Percentiles rank a stretch among this genome's conserved stretches.
Evolutionary conservation across 1,284 basidiomycete genomes (phyloP).

Genomic region (Fomitiporia mediterranea): DNA sequence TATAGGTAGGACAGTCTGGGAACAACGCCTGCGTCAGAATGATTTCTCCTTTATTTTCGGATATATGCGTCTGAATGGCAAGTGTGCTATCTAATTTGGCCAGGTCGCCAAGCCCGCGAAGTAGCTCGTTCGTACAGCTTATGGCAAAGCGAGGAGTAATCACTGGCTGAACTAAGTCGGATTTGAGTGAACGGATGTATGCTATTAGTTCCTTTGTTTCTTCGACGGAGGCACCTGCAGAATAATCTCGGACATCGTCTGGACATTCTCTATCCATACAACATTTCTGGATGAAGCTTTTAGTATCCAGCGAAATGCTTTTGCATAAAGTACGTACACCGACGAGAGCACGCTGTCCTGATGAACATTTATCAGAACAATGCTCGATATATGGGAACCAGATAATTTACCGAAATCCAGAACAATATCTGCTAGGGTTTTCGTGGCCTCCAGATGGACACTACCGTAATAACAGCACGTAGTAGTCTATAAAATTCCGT

Average conservation of each 20-base stretch:
- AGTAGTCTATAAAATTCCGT: slow-evolving; percentile 59
- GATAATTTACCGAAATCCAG: slow-evolving; percentile 50
- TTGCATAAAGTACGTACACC: slow-evolving; percentile 48
- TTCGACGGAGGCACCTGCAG: slow-evolving; percentile 49
- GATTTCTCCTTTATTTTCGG: slow-evolving; percentile 82
- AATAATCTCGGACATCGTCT: slow-evolving; percentile 68
- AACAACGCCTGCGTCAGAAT: slow-evolving; percentile 64
- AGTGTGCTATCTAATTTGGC: slow-evolving; percentile 52
- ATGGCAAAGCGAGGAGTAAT: slow-evolving; percentile 96
- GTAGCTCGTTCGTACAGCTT: slow-evolving; percentile 76
- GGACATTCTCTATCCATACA: slow-evolving; percentile 87
- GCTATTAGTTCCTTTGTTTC: slow-evolving; percentile 65
- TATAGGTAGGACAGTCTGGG: slow-evolving; percentile 55
- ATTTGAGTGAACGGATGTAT: slow-evolving; percentile 56
- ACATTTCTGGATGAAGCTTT: slow-evolving; percentile 63
- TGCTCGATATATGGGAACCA: not conserved
- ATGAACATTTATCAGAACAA: slow-evolving; percentile 9
- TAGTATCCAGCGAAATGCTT: not conserved
- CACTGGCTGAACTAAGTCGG: slow-evolving; percentile 76
- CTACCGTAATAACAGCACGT: slow-evolving; percentile 92
- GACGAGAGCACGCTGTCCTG: slow-evolving; percentile 85
- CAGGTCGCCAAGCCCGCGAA: slow-evolving; percentile 60
- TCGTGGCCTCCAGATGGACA: slow-evolving; percentile 78
- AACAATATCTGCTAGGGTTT: slow-evolving; percentile 75
- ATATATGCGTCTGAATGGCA: slow-evolving; percentile 89